Conservation (phyloP, 768 basidiomycete species). For the Mycena vulgaris region DNA sequence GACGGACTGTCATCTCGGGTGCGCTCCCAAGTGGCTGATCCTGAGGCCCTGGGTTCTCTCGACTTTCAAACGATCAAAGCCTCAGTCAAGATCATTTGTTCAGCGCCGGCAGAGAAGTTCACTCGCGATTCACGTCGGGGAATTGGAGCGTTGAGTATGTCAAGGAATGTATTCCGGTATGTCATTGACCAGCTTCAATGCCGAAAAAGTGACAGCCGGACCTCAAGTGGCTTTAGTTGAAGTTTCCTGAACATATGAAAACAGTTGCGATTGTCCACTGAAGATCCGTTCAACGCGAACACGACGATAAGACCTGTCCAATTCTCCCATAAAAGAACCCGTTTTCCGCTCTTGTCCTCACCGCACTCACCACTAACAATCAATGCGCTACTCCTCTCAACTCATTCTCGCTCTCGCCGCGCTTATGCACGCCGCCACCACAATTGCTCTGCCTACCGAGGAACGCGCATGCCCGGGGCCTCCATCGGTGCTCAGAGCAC, state of each 20-base stretch:
- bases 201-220: constrained; percentile 22
- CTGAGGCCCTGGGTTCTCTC: constrained; percentile 14
- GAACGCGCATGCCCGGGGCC: constrained; percentile 7
- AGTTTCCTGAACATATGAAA: constrained; percentile 18
- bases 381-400: constrained; percentile 20
- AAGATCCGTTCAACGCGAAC: constrained; percentile 17
- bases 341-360: constrained; percentile 21
- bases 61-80: constrained; percentile 22
- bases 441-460: constrained; percentile 12
- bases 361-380: constrained; percentile 9
- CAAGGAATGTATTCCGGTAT: constrained; percentile 21
- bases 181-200: constrained; percentile 20
- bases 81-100: constrained; percentile 20
- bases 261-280: constrained; percentile 17
- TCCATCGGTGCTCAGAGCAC: constrained; percentile 17
- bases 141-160: constrained; percentile 14
- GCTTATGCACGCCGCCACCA: constrained; percentile 21
- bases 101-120: constrained; percentile 22
- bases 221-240: constrained; percentile 17
- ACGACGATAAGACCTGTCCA: constrained; percentile 22
- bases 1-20: constrained; percentile 14
- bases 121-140: constrained; percentile 16
- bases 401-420: constrained; percentile 20
- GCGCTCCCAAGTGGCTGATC: constrained; percentile 22
- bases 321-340: constrained; percentile 17